Evolutionary conservation across 2,329 filamentous ascomycete species (phyloP).

Genomic region (Aspergillus puulaauensis): DNA sequence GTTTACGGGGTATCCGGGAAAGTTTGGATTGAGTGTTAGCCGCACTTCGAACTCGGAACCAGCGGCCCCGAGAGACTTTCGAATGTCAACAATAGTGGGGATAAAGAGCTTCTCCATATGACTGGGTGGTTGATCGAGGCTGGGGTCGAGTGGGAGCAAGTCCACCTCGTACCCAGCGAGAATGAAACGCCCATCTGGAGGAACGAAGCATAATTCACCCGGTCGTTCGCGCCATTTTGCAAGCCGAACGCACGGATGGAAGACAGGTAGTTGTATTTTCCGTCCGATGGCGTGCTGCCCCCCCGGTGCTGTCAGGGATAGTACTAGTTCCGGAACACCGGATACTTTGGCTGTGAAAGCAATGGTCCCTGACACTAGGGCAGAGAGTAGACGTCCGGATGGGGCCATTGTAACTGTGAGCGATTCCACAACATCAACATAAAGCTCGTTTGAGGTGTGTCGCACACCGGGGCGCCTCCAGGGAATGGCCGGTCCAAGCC

Average conservation of each 20-base stretch:
- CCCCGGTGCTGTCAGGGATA: conserved; percentile 76
- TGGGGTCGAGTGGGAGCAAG: conserved; percentile 69
- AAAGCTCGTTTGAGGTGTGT: conserved; percentile 95
- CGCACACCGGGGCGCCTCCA: conserved; percentile 91
- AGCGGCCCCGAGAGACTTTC: conserved; percentile 70
- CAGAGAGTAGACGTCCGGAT: conserved; percentile 81
- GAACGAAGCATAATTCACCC: conserved; percentile 92
- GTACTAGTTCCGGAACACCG: conserved; percentile 83
- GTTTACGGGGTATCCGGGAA: conserved; percentile 50
- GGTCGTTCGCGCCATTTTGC: conserved; percentile 86
- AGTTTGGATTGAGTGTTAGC: conserved; percentile 67
- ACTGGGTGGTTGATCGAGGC: conserved; percentile 55
- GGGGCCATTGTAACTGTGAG: conserved; percentile 85
- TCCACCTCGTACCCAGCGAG: conserved; percentile 94
- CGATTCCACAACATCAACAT: conserved; percentile 92
- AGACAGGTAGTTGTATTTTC: conserved; percentile 84
- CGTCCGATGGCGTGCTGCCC: conserved; percentile 73
- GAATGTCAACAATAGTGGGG: conserved; percentile 78
- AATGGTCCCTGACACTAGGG: conserved; percentile 87
- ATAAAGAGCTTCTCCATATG: conserved; percentile 68
- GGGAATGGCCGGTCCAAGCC: conserved; percentile 61
- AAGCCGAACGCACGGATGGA: conserved; percentile 91
- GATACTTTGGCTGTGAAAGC: conserved; percentile 95
- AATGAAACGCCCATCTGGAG: conserved; percentile 90
- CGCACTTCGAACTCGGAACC: conserved; percentile 89